Conservation (phyloP, 768 basidiomycete genomes). For the Suillus hirtellus region DNA sequence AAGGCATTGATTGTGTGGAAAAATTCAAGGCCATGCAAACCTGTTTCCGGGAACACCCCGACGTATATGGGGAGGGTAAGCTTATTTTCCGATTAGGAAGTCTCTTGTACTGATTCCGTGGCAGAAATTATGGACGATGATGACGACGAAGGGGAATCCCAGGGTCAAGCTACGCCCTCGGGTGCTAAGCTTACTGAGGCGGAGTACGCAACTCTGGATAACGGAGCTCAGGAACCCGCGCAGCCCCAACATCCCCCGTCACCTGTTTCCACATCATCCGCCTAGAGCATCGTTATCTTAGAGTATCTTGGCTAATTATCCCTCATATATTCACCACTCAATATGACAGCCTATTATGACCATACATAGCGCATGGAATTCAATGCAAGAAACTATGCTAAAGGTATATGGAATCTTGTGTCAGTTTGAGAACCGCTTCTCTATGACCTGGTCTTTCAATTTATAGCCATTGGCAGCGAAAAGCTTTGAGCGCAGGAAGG, state of each 20-base stretch:
- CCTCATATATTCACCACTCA: constrained; percentile 34
- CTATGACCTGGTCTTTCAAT: constrained; percentile 60
- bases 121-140: constrained; percentile 69
- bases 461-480: constrained; percentile 91
- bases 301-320: constrained; percentile 26
- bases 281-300: constrained; percentile 20
- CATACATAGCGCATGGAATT: constrained; percentile 19
- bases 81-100: constrained; percentile 11
- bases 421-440: constrained; percentile 66
- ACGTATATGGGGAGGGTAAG: constrained; percentile 93
- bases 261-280: constrained; percentile 21
- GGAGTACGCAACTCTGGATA: constrained; percentile 10
- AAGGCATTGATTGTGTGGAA: constrained; percentile 97
- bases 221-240: constrained; percentile 7
- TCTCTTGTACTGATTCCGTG: constrained; percentile 11
- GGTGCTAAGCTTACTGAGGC: constrained; percentile 13
- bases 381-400: constrained; percentile 11
- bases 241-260: constrained; percentile 10
- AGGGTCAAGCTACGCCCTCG: constrained; percentile 14
- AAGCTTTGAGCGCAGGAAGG: constrained; percentile 83
- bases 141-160: constrained; percentile 47
- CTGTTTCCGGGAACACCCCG: constrained; percentile 95
- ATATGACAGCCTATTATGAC: constrained; percentile 10
- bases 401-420: not conserved
- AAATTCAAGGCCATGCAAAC: constrained; percentile 98